Evolutionary conservation across 2,329 filamentous ascomycete genomes (phyloP).

Genomic region (Colletotrichum melonis): DNA sequence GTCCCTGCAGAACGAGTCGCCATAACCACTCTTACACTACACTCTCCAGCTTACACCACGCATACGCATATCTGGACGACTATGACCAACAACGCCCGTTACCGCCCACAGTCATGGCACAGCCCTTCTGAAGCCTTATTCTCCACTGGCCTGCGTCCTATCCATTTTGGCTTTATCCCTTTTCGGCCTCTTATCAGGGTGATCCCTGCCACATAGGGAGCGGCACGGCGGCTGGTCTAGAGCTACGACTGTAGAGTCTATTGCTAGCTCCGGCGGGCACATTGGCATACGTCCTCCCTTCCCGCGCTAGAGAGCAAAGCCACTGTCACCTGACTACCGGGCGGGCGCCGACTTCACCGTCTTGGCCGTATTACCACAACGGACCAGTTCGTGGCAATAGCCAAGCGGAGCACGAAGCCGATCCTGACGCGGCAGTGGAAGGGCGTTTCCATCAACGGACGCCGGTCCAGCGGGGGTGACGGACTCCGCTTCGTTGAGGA

Average conservation of each 20-base stretch:
- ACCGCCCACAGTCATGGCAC: conserved; percentile 3
- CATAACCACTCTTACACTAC: neutral
- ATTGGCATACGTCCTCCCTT: conserved; percentile 21
- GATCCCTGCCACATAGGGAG: conserved; percentile 21
- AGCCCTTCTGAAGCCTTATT: conserved; percentile 20
- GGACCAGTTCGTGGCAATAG: conserved; percentile 4
- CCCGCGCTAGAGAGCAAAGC: conserved; percentile 25
- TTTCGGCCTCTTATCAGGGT: neutral
- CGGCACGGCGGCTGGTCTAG: neutral
- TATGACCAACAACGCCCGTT: conserved; percentile 25
- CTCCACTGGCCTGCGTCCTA: conserved; percentile 3
- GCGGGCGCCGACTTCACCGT: conserved; percentile 21
- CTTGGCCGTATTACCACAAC: neutral
- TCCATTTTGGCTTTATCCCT: conserved; percentile 22
- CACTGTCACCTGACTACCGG: conserved; percentile 25
- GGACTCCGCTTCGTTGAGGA: conserved; percentile 5
- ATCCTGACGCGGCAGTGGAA: conserved; percentile 16
- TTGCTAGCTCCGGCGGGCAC: neutral
- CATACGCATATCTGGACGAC: conserved; percentile 13
- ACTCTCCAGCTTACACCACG: neutral
- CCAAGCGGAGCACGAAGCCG: conserved; percentile 9
- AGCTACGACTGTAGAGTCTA: neutral
- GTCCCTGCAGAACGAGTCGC: conserved; percentile 19
- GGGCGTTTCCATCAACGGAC: conserved; percentile 5
- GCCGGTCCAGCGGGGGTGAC: conserved; percentile 17